phyloP scores from a whole-genome alignment of 345 rosid genomes.

The Bruguiera sexangula region DNA sequence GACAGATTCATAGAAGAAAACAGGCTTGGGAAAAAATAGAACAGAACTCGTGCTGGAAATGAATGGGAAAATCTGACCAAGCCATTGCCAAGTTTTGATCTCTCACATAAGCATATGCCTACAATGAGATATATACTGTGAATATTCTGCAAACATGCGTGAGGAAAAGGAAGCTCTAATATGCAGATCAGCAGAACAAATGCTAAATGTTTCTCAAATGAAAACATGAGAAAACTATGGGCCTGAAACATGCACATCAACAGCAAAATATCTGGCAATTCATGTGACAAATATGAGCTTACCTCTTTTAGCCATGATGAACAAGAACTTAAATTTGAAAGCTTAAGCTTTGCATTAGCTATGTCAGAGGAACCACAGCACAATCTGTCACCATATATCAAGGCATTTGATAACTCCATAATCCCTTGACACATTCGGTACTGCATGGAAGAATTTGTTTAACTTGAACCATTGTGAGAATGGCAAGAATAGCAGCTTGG shows the following conservation, averaged over 20 bases:
- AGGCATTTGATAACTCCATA: constrained; percentile 88
- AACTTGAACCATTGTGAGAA: constrained; percentile 10
- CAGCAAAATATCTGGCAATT: not conserved
- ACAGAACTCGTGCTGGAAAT: not conserved
- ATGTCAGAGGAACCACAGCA: constrained; percentile 83
- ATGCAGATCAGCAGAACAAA: no score
- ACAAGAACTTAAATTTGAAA: constrained; percentile 40
- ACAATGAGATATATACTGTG: not conserved
- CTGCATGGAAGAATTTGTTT: constrained; percentile 43
- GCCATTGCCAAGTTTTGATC: not conserved
- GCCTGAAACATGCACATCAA: no score
- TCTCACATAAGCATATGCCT: not conserved
- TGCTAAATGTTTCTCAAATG: no score
- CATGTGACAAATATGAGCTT: not conserved
- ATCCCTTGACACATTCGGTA: constrained; percentile 93
- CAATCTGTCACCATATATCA: constrained; percentile 88
- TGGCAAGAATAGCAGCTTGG: constrained; percentile 7
- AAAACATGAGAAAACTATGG: no score
- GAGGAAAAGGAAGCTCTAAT: no score
- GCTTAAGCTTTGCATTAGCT: constrained; percentile 61
- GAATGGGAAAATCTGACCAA: not conserved
- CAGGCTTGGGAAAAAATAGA: no score
- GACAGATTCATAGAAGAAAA: no score
- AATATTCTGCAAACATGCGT: no score
- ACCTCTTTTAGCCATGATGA: constrained; percentile 76